These are phyloP conservation scores for Geotrichum bryndzae DNA, from an alignment of 1,139 yeast species.

Conservation along the genomic window DNA sequence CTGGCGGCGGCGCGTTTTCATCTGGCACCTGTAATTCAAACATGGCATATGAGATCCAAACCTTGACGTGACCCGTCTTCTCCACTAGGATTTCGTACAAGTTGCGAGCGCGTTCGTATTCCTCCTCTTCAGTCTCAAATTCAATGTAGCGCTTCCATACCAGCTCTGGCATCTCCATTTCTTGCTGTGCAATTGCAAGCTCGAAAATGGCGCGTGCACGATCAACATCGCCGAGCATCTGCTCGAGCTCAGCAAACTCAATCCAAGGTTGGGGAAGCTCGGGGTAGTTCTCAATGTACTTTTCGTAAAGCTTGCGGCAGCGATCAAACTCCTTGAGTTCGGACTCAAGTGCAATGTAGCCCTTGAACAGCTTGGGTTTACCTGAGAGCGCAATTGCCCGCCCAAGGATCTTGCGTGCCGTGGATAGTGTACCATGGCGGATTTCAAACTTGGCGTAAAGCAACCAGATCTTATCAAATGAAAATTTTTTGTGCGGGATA, in stretches of 20 bases:
- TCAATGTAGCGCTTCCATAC: slow-evolving; percentile 51
- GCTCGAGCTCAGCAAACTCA: slow-evolving; percentile 64
- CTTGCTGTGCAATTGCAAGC: slow-evolving; percentile 41
- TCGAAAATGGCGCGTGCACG: slow-evolving; percentile 59
- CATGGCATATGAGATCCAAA: slow-evolving; percentile 66
- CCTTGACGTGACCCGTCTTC: slow-evolving; percentile 36
- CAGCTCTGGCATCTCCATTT: slow-evolving; percentile 36
- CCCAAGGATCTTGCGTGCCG: slow-evolving; percentile 70
- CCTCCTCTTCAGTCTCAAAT: slow-evolving; percentile 53
- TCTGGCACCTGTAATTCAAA: slow-evolving; percentile 64
- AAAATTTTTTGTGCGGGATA: slow-evolving; percentile 54
- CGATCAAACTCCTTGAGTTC: slow-evolving; percentile 47
- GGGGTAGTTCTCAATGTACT: slow-evolving; percentile 54
- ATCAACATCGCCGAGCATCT: slow-evolving; percentile 59
- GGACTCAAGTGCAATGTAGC: slow-evolving; percentile 56
- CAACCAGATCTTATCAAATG: slow-evolving; percentile 73
- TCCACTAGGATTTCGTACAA: slow-evolving; percentile 45
- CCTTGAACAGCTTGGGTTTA: slow-evolving; percentile 52
- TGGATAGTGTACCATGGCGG: slow-evolving; percentile 46
- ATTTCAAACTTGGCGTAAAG: slow-evolving; percentile 67
- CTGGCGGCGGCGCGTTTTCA: slow-evolving; percentile 34
- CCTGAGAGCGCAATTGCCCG: slow-evolving; percentile 55
- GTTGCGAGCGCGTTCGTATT: slow-evolving; percentile 52
- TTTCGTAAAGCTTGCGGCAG: slow-evolving; percentile 66
- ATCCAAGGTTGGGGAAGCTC: slow-evolving; percentile 44